Percentiles rank a stretch among this genome's conserved stretches.
phyloP scores from a whole-genome alignment of 768 basidiomycete genomes.

The Mrakia gelida region DNA sequence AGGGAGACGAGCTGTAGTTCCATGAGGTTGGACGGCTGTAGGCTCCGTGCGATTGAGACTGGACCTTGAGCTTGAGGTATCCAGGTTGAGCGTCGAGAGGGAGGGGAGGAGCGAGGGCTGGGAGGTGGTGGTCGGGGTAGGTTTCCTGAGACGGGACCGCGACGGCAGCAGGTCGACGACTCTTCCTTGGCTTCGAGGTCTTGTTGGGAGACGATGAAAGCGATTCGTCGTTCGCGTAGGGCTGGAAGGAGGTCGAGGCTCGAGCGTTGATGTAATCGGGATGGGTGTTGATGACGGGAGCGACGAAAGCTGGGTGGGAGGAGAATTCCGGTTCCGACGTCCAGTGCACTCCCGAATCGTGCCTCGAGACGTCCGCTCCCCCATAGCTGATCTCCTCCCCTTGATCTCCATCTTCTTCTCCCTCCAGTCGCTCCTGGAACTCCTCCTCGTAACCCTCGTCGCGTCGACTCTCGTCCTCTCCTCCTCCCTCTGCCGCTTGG shows the following conservation, averaged over 20 bases:
- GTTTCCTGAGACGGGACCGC: background rate
- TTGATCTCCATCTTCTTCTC: background rate
- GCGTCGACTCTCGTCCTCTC: background rate
- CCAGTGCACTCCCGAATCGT: background rate
- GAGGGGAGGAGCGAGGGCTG: conserved; percentile 11
- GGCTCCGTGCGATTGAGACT: too few relatives aligned
- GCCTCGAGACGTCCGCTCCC: background rate
- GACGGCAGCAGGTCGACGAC: background rate
- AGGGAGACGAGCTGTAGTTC: too few relatives aligned
- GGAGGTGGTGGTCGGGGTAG: background rate
- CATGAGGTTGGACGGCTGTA: too few relatives aligned
- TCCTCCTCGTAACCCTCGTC: background rate
- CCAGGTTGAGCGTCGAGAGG: conserved; percentile 12
- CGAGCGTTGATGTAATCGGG: background rate
- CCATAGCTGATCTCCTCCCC: background rate
- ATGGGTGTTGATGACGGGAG: background rate
- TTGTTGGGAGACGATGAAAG: background rate
- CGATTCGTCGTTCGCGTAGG: background rate
- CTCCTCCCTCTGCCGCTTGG: background rate
- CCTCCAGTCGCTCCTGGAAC: background rate
- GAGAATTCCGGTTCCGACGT: background rate
- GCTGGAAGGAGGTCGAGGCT: background rate
- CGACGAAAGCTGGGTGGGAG: background rate
- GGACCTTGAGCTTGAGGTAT: background rate
- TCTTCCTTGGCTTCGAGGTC: too few relatives aligned